Percentiles rank a stretch among this genome's conserved stretches.
Evolutionary conservation across 164 flowering plant species (phyloP).

Genomic region (Nymphaea thermarum): DNA sequence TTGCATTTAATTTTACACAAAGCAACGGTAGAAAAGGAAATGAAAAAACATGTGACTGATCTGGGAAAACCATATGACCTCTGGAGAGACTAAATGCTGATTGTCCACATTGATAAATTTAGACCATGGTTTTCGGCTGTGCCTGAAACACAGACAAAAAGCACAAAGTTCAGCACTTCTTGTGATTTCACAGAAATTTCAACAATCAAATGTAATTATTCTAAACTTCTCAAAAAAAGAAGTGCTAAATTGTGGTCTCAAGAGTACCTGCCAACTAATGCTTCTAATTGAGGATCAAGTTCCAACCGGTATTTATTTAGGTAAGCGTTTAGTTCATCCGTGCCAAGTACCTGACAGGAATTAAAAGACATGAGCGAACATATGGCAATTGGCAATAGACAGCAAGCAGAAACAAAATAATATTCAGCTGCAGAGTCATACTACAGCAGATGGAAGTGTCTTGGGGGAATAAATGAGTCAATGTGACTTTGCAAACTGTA

Average conservation of each 20-base stretch:
- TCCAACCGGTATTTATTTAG: conserved; percentile 65
- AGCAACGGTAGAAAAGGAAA: background rate
- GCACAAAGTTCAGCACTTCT: background rate
- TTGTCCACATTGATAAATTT: conserved; percentile 71
- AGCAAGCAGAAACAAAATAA: background rate
- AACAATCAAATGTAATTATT: too few relatives aligned
- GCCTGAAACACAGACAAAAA: conserved; percentile 30
- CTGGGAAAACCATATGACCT: conserved; percentile 23
- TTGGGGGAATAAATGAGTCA: too few relatives aligned
- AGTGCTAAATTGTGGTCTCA: background rate
- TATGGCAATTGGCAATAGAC: background rate
- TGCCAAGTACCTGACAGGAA: conserved; percentile 70
- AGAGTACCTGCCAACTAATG: conserved; percentile 66
- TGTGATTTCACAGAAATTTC: too few relatives aligned
- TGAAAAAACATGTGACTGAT: background rate
- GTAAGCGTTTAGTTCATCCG: conserved; percentile 84
- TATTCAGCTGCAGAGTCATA: too few relatives aligned
- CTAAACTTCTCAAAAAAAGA: too few relatives aligned
- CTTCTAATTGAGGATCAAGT: conserved; percentile 89
- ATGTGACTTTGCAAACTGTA: background rate
- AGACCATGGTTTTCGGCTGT: conserved; percentile 85
- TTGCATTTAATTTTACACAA: background rate
- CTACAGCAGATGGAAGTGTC: too few relatives aligned
- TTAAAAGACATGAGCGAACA: background rate
- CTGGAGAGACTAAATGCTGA: conserved; percentile 69